Evolutionary conservation across 495 filamentous ascomycete genomes (phyloP), one percentile per base, ranked within the genome.

Genomic region (Pyrenula massariospora): DNA sequence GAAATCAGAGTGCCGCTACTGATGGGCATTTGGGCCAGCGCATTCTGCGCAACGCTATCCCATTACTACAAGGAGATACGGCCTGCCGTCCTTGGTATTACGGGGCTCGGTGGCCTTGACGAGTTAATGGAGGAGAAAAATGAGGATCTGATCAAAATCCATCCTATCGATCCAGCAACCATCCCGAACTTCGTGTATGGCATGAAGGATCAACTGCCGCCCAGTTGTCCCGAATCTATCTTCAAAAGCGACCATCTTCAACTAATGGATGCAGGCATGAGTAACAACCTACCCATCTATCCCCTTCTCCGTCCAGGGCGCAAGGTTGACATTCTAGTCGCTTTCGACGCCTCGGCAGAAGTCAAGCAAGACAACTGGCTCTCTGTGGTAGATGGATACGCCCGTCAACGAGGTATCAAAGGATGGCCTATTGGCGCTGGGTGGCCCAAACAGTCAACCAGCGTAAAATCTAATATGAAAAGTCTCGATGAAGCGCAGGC

Each of bases 201-300:
- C 3, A 85, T 98, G 81, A 78, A 85, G 60, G 80, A 79, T 54
- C 75, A 78, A 56, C 74, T 98, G 25, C 88, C 90, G 0, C 64
- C 77, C 0, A 88, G 84, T 1, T 85, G 83, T 50, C 90, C 93
- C 0, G 78, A 85, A 51, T 87, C 80, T 23, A 82, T 95, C 48
- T 83, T 86, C 62, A 73, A 79, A 52, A 76, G 73, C 20, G 72
- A 83, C 31, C 83, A 89, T 60, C 75, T 97, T 22, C 85, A 93
- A 60, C 80, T 96, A 2, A 96, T 95, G 87, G 93, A 98, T 70
- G 89, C 93, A 3, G 93, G 93, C 12, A 98, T 98, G 91, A 90
- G 86, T 54, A 97, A 97, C 66, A 98, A 98, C 62, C 77, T 98
- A 2, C 92, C 93, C 2, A 88, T 95, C 24, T 98, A 98, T 67